Conservation (phyloP, 2,329 filamentous ascomycete genomes). For the Hypoxylon sp. region DNA sequence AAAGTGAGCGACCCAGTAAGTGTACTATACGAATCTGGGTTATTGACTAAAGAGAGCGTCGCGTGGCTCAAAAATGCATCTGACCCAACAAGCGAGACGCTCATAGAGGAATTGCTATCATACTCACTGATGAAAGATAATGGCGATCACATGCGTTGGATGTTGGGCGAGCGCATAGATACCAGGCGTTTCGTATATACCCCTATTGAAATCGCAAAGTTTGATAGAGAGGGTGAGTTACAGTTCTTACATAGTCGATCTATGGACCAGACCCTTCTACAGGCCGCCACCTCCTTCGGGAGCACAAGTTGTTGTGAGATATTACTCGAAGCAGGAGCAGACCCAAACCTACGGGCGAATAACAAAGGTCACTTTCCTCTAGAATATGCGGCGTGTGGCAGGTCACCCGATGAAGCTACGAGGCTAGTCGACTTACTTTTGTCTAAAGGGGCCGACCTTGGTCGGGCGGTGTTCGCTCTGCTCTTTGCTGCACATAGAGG, state of each 20-base stretch:
- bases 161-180: not conserved
- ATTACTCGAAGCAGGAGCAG: not conserved
- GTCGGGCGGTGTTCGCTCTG: not conserved
- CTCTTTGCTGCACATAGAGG: not conserved
- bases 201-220: too few species aligned
- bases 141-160: not conserved
- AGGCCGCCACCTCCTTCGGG: not conserved
- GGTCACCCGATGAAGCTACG: not conserved
- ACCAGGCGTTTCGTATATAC: not conserved
- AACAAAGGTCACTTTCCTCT: not conserved
- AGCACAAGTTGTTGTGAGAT: constrained; percentile 1
- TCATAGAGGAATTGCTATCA: not conserved
- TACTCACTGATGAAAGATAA: not conserved
- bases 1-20: too few species aligned
- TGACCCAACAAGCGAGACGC: not conserved
- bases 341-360: not conserved
- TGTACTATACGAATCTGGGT: not conserved
- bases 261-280: not conserved
- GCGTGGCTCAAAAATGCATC: not conserved
- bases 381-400: not conserved
- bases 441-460: not conserved
- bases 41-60: not conserved
- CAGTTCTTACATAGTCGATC: not conserved
- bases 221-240: too few species aligned
- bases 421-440: not conserved